phyloP scores from a whole-genome alignment of 306 rosid genomes.

The Hippophae tibetana region DNA sequence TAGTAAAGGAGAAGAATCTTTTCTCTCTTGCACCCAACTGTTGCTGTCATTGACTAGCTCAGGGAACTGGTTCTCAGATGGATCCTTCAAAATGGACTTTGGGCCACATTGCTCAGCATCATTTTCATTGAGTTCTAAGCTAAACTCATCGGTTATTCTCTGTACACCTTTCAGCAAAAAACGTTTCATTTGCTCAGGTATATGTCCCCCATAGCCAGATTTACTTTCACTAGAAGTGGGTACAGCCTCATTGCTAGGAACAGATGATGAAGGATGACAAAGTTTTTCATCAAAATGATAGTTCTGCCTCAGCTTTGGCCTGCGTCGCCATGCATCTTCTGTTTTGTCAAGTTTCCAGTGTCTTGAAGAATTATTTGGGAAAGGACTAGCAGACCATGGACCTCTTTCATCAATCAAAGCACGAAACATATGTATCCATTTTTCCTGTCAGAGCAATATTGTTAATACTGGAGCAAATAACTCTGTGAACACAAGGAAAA shows the following conservation, averaged over 20 bases:
- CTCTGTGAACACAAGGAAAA: slow-evolving; percentile 1
- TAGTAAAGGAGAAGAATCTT: slow-evolving; percentile 43
- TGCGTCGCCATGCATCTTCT: slow-evolving; percentile 83
- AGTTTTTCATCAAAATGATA: slow-evolving; percentile 89
- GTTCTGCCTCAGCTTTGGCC: slow-evolving; percentile 74
- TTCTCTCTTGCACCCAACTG: slow-evolving; percentile 53
- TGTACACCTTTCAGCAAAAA: slow-evolving; percentile 78
- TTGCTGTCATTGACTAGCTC: slow-evolving; percentile 50
- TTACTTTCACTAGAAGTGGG: slow-evolving; percentile 50
- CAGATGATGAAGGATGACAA: slow-evolving; percentile 56
- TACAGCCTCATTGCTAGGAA: slow-evolving; percentile 28
- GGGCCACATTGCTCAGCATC: slow-evolving; percentile 48
- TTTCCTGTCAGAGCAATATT: slow-evolving; percentile 57
- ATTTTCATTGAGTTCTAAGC: slow-evolving; percentile 48
- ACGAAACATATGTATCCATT: slow-evolving; percentile 94
- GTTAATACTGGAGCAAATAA: slow-evolving; percentile 11
- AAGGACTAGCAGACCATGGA: slow-evolving; percentile 91
- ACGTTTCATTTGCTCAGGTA: slow-evolving; percentile 93
- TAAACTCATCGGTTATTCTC: slow-evolving; percentile 78
- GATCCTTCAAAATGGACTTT: slow-evolving; percentile 34
- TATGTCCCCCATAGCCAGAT: slow-evolving; percentile 55
- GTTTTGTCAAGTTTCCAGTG: slow-evolving; percentile 97
- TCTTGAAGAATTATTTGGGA: slow-evolving; percentile 54
- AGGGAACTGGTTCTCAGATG: slow-evolving; percentile 43
- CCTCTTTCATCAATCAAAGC: slow-evolving; percentile 96